Evolutionary conservation across 2,329 filamentous ascomycete species (phyloP), one percentile per base, ranked within the genome.

Genomic region (Colletotrichum trifolii): DNA sequence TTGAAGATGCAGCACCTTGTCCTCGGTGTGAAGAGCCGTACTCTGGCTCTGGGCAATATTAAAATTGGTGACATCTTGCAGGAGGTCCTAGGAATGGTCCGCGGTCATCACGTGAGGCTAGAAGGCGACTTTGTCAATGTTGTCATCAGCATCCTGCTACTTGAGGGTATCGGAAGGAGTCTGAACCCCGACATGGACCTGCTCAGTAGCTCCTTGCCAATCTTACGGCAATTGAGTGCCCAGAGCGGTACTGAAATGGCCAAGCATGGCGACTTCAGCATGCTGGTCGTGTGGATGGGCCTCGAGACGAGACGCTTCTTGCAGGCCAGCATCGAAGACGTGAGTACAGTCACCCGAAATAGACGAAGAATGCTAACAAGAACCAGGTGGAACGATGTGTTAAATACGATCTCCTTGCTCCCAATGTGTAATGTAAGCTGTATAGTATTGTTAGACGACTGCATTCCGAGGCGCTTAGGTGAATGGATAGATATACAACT

Each of bases 101-200:
- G 96, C 60, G 82, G 84, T 9, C 96, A 99, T 75, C 96, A 99
- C 74, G 96, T 99, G 4, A 87, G 96, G 8, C 86, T 99, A 54
- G 96, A 99, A 77, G 96, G 96, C 8, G 96, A 99, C 76, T 99
- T 98, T 74, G 94, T 99, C 74, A 99, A 99, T 74, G 96, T 99
- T 5, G 95, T 99, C 36, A 91, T 99, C 64, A 97, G 93, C 65
- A 97, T 98, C 57, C 81, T 99, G 39, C 84, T 99, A 2, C 84
- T 99, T 2, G 96, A 99, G 76, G 96, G 96, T 7, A 99, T 98
- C 72, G 96, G 96, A 0, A 87, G 96, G 67, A 93, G 85, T 64
- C 80, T 99, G 13, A 91, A 98, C 75, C 95, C 96, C 0, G 84
- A 95, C 57, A 82, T 97, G 50, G 96, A 99, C 78, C 82, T 99